Percentiles rank a stretch among this genome's conserved stretches.
Conservation (phyloP, 2,329 filamentous ascomycete species). For the Stachybotrys elegans region DNA sequence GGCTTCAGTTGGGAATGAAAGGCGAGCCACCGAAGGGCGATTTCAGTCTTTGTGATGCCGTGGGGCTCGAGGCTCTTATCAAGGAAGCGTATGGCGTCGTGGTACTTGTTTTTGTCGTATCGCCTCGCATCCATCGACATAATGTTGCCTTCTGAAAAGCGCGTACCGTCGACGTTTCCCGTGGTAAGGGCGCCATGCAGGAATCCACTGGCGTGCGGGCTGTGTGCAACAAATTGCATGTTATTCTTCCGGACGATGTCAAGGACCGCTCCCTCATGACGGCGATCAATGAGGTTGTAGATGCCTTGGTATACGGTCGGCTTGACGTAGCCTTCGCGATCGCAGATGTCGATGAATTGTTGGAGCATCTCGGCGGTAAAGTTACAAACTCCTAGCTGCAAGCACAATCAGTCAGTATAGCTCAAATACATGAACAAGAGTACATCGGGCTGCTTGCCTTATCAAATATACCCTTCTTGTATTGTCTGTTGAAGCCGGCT, state of each 20-base stretch:
- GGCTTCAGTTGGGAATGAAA: background rate
- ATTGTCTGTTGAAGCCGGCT: background rate
- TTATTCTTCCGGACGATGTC: background rate
- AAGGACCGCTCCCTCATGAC: background rate
- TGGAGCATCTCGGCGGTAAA: background rate
- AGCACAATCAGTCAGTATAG: background rate
- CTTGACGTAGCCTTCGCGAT: background rate
- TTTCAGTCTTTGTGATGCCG: background rate
- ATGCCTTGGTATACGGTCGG: background rate
- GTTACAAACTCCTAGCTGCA: background rate
- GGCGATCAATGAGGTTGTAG: background rate
- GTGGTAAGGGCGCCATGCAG: background rate
- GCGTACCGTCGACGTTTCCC: background rate
- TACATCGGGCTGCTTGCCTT: background rate
- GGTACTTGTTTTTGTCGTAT: background rate
- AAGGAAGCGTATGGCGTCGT: background rate
- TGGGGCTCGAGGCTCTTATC: background rate
- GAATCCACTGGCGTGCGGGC: background rate
- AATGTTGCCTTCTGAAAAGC: background rate
- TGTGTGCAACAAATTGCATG: background rate
- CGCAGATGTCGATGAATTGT: background rate
- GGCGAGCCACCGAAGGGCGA: background rate
- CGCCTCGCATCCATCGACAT: background rate
- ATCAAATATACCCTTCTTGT: background rate
- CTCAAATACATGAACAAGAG: too few species aligned